Evolutionary conservation across 2,329 filamentous ascomycete genomes (phyloP), one percentile per base, ranked within the genome.

Genomic region (Cercospora sp.): DNA sequence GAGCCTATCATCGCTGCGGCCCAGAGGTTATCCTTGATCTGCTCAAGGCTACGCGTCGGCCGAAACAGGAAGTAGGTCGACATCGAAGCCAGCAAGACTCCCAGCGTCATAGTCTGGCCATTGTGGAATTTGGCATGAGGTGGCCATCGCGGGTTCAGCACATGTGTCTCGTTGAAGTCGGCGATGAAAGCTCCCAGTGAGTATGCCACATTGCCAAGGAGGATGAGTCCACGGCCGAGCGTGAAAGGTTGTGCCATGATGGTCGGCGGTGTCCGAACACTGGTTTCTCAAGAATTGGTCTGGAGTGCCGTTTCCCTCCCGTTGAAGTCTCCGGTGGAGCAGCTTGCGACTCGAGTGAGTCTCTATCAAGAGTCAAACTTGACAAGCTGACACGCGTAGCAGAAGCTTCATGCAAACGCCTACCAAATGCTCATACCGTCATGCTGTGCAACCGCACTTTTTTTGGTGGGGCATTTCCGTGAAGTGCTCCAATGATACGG

Each of bases 51-150:
- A 18, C 62, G 31, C 31, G 63, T 69, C 30, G 71, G 72, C 23
- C 75, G 72, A 66, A 72, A 80, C 5, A 76, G 72, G 63, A 79
- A 81, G 70, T 80, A 84, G 0, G 81, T 66, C 8, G 78, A 80
- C 1, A 76, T 64, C 5, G 79, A 62, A n/a, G 80, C 79, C 9
- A 84, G 77, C 10, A 78, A 65, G 0, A 83, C 71, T 0, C 82
- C 82, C 60, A 83, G 79, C 1, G 78, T 79, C 83, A 86, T 84
- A 8, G 83, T 85, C 73, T 86, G 84, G 1, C 72, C 83, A 70
- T 85, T 85, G 76, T 86, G 83, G 77, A 85, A 86, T 66, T 80
- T 80, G 5, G 83, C 84, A 73, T 86, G 84, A 0, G 82, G 82
- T 1, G 82, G 80, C 84, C 84, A 86, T 62, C 74, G 73, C 0